Base-by-base conservation (phyloP, 352 stramenopile species). In the Pilasporangium apinafurcum region DNA sequence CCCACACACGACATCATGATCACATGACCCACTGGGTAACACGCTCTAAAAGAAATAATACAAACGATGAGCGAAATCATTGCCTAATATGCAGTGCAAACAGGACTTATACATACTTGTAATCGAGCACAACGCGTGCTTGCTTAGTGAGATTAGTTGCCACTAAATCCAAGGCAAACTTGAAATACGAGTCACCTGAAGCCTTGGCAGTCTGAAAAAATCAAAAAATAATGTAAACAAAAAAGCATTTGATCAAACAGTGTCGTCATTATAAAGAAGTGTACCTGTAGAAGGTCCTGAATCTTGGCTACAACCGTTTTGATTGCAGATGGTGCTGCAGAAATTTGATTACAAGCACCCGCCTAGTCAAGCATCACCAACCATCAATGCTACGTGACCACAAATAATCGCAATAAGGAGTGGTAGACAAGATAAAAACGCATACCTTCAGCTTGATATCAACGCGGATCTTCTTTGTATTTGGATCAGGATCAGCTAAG, bases 311-410 rank as follows among this genome's bases (percentile, higher is more conserved):
- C 76, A 5, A 87, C 73, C 22, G 48, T 57, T 20, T 63, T 64
- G 37, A 91, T 85, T 16, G 61, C 65, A 5, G 76, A 87, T 4
- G 76, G 79, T 7, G 76, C 59, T 5, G 79, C 68, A 0, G 79
- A 78, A 43, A 91, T 87, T 60, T 91, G 79, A 37, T 91, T 91
- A 37, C 79, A 91, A n/a, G 56, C 73, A 33, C 76, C 79, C 33
- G 73, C 79, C 74, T 86, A 35, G 5, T 27, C n/a, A n/a, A n/a
- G n/a, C n/a, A n/a, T n/a, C n/a, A n/a, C n/a, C n/a, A n/a, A n/a
- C n/a, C n/a, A n/a, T n/a, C n/a, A n/a, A n/a, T n/a, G n/a, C n/a
- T n/a, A n/a, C n/a, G n/a, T n/a, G n/a, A 8, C 26, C 32, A 47
- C 21, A 34, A 28, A 32, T 10, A 2, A 41, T 2, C 12, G 17